These are phyloP conservation scores for Bocquillonia castaneifolia DNA, from an alignment of 441 rosid species.

Conservation along the genomic window DNA sequence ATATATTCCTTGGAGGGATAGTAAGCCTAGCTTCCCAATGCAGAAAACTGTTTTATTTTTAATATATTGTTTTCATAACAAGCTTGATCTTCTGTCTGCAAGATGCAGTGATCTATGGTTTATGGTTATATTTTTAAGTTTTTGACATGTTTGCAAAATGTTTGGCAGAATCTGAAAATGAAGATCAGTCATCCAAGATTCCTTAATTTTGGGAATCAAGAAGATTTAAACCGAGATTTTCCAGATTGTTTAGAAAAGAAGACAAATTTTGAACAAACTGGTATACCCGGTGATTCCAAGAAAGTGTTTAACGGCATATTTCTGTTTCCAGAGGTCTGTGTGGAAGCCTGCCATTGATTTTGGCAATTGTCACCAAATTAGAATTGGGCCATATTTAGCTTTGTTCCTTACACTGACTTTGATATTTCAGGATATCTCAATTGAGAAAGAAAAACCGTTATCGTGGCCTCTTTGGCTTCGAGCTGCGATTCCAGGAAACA, in stretches of 20 bases:
- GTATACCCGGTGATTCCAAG: slow-evolving; percentile 29
- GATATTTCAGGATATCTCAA: slow-evolving; percentile 53
- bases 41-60: no score
- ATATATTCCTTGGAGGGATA: not conserved
- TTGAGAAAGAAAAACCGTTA: slow-evolving; percentile 54
- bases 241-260: slow-evolving; percentile 72
- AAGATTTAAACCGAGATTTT: slow-evolving; percentile 45
- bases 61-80: not conserved
- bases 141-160: slow-evolving; percentile 17
- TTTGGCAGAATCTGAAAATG: slow-evolving; percentile 86
- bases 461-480: slow-evolving; percentile 94
- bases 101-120: slow-evolving; percentile 9
- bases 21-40: not conserved
- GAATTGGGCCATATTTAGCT: slow-evolving; percentile 18
- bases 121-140: not conserved
- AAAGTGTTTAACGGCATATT: slow-evolving; percentile 43
- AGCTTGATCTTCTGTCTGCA: not conserved
- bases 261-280: slow-evolving; percentile 33
- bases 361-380: slow-evolving; percentile 23
- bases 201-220: slow-evolving; percentile 52
- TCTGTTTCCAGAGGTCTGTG: slow-evolving; percentile 79
- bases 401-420: slow-evolving; percentile 23
- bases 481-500: slow-evolving; percentile 83
- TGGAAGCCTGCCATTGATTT: slow-evolving; percentile 20
- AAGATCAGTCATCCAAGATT: slow-evolving; percentile 84